phyloP scores from a whole-genome alignment of 2,329 filamentous ascomycete species.

The Claviceps arundinis region DNA sequence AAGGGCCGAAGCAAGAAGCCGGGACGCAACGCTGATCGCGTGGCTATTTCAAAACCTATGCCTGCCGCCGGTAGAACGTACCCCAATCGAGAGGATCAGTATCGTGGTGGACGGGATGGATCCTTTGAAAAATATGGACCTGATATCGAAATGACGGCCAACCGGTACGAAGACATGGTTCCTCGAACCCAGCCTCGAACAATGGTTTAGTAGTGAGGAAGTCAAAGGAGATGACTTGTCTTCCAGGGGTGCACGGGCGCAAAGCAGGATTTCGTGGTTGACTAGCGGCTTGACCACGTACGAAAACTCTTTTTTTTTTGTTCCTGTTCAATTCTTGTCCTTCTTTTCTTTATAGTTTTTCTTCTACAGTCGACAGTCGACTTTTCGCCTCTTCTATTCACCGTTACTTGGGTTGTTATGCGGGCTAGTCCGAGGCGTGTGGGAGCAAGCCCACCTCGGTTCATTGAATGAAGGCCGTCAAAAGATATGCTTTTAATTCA shows the following conservation, averaged over 20 bases:
- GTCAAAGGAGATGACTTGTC: background rate
- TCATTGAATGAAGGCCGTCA: background rate
- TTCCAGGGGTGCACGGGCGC: too few species aligned
- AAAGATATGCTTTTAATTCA: background rate
- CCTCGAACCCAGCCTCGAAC: slow-evolving; percentile 35
- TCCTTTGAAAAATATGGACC: slow-evolving; percentile 25
- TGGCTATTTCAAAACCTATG: slow-evolving; percentile 39
- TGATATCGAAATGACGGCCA: slow-evolving; percentile 37
- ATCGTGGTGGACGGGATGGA: slow-evolving; percentile 8
- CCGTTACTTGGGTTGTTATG: background rate
- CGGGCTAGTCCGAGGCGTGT: background rate
- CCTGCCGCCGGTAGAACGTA: slow-evolving; percentile 29
- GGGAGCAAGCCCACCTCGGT: background rate
- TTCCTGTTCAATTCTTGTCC: background rate
- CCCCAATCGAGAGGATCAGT: slow-evolving; percentile 18
- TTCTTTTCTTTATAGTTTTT: background rate
- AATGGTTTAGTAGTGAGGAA: slow-evolving; percentile 19
- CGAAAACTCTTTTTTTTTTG: background rate
- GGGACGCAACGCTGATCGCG: slow-evolving; percentile 9
- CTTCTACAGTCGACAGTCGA: background rate
- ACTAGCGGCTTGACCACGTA: background rate
- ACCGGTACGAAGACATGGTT: slow-evolving; percentile 45
- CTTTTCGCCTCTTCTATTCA: background rate
- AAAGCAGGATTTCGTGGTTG: background rate
- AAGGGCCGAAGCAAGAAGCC: slow-evolving; percentile 13